Conservation (phyloP, 495 filamentous ascomycete genomes). For the Diplogelasinospora grovesii region DNA sequence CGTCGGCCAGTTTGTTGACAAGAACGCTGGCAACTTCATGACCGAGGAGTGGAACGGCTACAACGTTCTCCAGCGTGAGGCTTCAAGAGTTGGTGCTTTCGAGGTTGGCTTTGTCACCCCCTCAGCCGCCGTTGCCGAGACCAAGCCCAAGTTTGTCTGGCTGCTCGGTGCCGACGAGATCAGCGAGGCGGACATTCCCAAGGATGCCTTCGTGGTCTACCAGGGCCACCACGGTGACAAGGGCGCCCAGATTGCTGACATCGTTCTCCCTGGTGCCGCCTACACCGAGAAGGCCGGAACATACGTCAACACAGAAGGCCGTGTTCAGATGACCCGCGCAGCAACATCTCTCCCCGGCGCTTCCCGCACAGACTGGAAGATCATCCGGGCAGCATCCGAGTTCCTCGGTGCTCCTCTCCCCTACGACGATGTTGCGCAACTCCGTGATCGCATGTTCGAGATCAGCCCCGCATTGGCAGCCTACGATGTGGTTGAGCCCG, state of each 20-base stretch:
- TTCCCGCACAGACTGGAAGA: slow-evolving; percentile 96
- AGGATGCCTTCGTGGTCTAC: slow-evolving; percentile 93
- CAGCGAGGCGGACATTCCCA: slow-evolving; percentile 69
- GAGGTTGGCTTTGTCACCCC: slow-evolving; percentile 90
- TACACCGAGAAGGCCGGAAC: slow-evolving; percentile 98
- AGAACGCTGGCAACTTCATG: slow-evolving; percentile 79
- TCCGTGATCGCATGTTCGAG: slow-evolving; percentile 91
- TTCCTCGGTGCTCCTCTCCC: slow-evolving; percentile 82
- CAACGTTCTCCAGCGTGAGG: slow-evolving; percentile 89
- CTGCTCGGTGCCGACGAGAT: slow-evolving; percentile 95
- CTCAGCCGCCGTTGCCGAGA: slow-evolving; percentile 67
- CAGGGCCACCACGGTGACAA: slow-evolving; percentile 96
- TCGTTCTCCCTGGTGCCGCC: slow-evolving; percentile 87
- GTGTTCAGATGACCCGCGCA: slow-evolving; percentile 84
- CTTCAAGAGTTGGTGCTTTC: slow-evolving; percentile 85
- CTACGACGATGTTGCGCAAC: slow-evolving; percentile 82
- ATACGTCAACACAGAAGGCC: slow-evolving; percentile 95
- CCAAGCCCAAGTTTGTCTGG: slow-evolving; percentile 90
- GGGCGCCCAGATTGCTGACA: slow-evolving; percentile 86
- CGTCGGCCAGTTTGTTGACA: slow-evolving; percentile 83
- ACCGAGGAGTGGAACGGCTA: slow-evolving; percentile 94
- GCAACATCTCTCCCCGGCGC: slow-evolving; percentile 82
- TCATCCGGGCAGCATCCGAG: slow-evolving; percentile 83
- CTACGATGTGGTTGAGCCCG: slow-evolving; percentile 85
- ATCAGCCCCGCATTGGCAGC: slow-evolving; percentile 80